Base-by-base conservation (phyloP, 176 grass and related monocot species). In the Carex pumila region DNA sequence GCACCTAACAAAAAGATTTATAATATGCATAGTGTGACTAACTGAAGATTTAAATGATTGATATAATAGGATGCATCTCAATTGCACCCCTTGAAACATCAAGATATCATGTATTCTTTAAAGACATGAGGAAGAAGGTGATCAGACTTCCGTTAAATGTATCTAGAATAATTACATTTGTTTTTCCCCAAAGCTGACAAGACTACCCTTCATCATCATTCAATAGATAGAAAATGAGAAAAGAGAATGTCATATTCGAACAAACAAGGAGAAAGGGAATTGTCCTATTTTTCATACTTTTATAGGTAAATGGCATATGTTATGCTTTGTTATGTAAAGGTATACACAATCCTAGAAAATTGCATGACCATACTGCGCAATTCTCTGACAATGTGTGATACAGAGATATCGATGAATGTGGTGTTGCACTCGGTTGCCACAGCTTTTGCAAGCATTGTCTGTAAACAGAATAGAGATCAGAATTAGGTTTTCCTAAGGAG, bases 361-460 rank as follows among this genome's bases (percentile, higher is more conserved):
- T 34, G 32, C 15, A 77, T 15, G 82, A 30, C 54, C 87, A 79
- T 86, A 98, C 93, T 93, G 56, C 91, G 88, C 91, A 89, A 95
- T 89, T 93, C 93, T 75, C 93, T 98, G 66, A 98, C 96, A 81
- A 92, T 98, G 77, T 91, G 95, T 47, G 93, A 98, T 61, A 91
- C 96, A 79, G 91, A 98, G 85, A 98, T 98, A 71, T 98, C 95
- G 88, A 95, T 95, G 84, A 98, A 98, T 34, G 89, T 98, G 18
- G 93, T 98, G 86, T 95, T 95, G 87, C 96, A 98, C 81, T 98
- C 93, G 18, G 91, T 92, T 68, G 96, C 93, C 0, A 98, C 96
- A 1, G 91, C 93, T 89, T 98, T 98, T 58, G 93, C 93, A 56
- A 98, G 86, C 96, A 95, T 98, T 73, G 93, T 98, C 96, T 98